These are phyloP conservation scores for Cercospora beticola DNA, from an alignment of 2,329 filamentous ascomycete species.

Conservation along the genomic window DNA sequence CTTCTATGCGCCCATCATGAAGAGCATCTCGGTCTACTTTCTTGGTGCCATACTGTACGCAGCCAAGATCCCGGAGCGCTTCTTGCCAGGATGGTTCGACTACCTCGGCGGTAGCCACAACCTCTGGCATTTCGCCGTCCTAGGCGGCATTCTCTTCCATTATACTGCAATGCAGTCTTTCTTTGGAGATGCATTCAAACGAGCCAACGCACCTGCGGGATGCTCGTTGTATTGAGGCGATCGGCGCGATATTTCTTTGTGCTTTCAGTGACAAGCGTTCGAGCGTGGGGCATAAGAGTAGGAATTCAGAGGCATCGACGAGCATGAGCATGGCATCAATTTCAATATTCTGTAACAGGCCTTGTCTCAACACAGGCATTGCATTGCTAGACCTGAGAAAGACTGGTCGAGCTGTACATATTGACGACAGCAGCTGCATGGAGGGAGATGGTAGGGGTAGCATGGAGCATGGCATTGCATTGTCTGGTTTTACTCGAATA, in stretches of 20 bases:
- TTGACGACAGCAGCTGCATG: slow-evolving; percentile 13
- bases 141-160: slow-evolving; percentile 96
- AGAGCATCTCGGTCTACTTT: slow-evolving; percentile 84
- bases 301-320: not conserved
- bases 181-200: slow-evolving; percentile 61
- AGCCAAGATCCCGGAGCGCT: slow-evolving; percentile 87
- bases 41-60: slow-evolving; percentile 84
- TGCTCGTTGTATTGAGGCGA: slow-evolving; percentile 15
- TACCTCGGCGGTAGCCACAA: slow-evolving; percentile 96
- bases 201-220: slow-evolving; percentile 27
- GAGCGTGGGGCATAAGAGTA: slow-evolving; percentile 1
- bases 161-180: slow-evolving; percentile 95
- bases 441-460: not conserved
- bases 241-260: not conserved
- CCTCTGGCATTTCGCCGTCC: slow-evolving; percentile 92
- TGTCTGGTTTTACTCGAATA: not conserved
- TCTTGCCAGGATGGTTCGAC: slow-evolving; percentile 90
- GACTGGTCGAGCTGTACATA: slow-evolving; percentile 9
- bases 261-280: slow-evolving; percentile 12
- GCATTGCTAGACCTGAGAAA: slow-evolving; percentile 11
- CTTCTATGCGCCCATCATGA: slow-evolving; percentile 85
- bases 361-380: slow-evolving; percentile 14
- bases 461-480: slow-evolving; percentile 13
- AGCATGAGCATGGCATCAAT: slow-evolving; percentile 5
- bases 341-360: not conserved